A percentile compares a stretch with the other conserved stretches of the same genome.
Conservation (phyloP, 1,284 basidiomycete genomes). For the Fomitopsis betulina region DNA sequence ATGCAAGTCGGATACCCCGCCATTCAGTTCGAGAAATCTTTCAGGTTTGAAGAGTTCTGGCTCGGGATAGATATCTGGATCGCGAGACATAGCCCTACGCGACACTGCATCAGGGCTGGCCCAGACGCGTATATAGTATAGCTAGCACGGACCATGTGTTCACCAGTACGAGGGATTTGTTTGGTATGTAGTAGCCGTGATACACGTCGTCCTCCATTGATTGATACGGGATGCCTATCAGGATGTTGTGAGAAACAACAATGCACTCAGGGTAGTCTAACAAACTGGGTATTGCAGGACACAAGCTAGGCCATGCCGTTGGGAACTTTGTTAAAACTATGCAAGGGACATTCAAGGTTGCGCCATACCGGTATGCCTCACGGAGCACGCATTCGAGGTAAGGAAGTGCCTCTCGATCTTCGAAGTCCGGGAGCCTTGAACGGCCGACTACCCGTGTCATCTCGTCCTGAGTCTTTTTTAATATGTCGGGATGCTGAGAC, state of each 20-base stretch:
- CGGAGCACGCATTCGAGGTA: slow-evolving; percentile 31
- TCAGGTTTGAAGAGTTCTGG: slow-evolving; percentile 8
- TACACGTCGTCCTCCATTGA: slow-evolving; percentile 17
- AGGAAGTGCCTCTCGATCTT: slow-evolving; percentile 42
- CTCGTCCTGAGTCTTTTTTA: slow-evolving; percentile 38
- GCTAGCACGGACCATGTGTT: slow-evolving; percentile 12
- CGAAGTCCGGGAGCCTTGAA: slow-evolving; percentile 39
- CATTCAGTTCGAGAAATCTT: slow-evolving; percentile 36
- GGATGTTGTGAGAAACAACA: background rate
- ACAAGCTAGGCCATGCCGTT: background rate
- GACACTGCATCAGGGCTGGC: background rate
- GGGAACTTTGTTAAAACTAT: too few species aligned
- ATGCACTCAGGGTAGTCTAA: background rate
- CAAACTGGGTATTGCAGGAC: background rate
- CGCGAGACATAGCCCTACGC: slow-evolving; percentile 19
- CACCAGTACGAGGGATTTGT: slow-evolving; percentile 18
- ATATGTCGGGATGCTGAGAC: slow-evolving; percentile 44
- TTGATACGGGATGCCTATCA: slow-evolving; percentile 16
- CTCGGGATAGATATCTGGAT: slow-evolving; percentile 15
- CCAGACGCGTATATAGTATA: too few species aligned
- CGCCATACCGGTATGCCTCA: slow-evolving; percentile 24
- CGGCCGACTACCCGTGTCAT: slow-evolving; percentile 33
- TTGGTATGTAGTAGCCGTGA: slow-evolving; percentile 16
- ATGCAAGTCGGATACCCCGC: slow-evolving; percentile 33
- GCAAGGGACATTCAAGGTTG: too few species aligned